Base-by-base conservation (phyloP, 1,284 basidiomycete genomes). In the Rugosomyces carneus region DNA sequence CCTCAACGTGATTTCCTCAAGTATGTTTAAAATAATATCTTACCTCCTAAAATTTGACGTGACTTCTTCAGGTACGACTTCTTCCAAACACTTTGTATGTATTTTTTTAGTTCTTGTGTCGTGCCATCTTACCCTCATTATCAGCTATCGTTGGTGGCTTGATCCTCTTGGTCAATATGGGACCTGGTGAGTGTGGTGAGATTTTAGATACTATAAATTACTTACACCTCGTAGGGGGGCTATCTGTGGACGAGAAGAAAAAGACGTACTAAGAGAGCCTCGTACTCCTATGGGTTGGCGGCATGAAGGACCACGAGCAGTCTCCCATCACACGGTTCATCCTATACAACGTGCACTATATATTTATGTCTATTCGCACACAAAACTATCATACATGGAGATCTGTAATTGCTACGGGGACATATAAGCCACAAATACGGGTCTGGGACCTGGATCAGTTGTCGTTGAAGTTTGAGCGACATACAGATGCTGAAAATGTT, bases 231-330 rank as follows among this genome's bases (percentile, higher is more conserved):
- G 37, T 1, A 82, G 88, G 94, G 50, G 95, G 95, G 54, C 76
- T 98, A 54, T 98, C 95, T 6, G 89, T 99, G 50, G 96, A 99
- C 71, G 94, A 98, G 76, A 97, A 98, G 79, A 98, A 98, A 79
- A 98, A 97, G 80, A 93, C 82, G 23, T 91, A 78, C 57, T 89
- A 64, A 67, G 35, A 21, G 20, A 34, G n/a, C 3, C 13, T 8
- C 15, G 31, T 34, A 34, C 31, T 16, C 15, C 4, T 16, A 34
- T 34, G 31, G 15, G 15, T 16, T 34, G 13, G 31, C n/a, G 31
- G 31, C 31, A 34, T n/a, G 20, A 48, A 39, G 44, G 27, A 39
- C 37, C 36, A 39, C 44, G 27, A 49, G 39, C 37, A 42, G 40
- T 19, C 37, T 34, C 35, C 37, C 27, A 46, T 7, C 34, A 35